Conservation (phyloP, 257 asterid genomes). For the Orobanche coerulescens region DNA sequence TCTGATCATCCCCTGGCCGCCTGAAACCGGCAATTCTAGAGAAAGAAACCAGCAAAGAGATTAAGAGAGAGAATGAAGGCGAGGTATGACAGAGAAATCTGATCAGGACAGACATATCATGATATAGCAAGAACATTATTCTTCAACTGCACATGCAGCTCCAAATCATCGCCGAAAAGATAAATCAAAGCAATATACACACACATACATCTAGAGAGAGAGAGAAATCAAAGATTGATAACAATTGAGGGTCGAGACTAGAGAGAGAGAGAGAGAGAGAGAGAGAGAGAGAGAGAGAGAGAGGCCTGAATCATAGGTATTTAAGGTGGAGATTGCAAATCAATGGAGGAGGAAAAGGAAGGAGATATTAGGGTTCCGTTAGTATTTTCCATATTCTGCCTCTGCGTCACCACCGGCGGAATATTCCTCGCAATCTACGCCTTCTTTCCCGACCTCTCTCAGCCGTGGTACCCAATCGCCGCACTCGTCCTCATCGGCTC, state of each 20-base stretch:
- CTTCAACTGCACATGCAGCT: constrained; percentile 13
- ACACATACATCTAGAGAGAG: not conserved
- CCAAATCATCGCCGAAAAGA: not conserved
- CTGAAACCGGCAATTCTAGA: constrained; percentile 29
- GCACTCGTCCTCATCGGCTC: constrained; percentile 57
- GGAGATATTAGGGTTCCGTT: constrained; percentile 55
- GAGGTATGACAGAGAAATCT: constrained; percentile 8
- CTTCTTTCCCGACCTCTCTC: constrained; percentile 36
- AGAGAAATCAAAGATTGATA: not conserved
- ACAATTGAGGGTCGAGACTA: not conserved
- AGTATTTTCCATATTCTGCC: constrained; percentile 44
- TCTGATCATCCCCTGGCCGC: constrained; percentile 28
- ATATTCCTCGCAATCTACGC: constrained; percentile 46
- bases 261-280: not conserved
- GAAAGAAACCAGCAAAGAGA: constrained; percentile 2
- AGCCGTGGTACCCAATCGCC: constrained; percentile 54
- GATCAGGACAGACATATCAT: not conserved
- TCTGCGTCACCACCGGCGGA: constrained; percentile 55
- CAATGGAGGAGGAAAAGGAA: constrained; percentile 50
- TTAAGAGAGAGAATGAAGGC: not conserved
- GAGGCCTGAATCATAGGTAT: not conserved
- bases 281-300: not conserved
- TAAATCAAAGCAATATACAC: not conserved
- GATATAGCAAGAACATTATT: not conserved
- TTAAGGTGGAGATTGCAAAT: not conserved